Percentiles rank a stretch among this genome's conserved stretches.
phyloP scores from a whole-genome alignment of 1,284 basidiomycete genomes.

The Macrocybe sp. region DNA sequence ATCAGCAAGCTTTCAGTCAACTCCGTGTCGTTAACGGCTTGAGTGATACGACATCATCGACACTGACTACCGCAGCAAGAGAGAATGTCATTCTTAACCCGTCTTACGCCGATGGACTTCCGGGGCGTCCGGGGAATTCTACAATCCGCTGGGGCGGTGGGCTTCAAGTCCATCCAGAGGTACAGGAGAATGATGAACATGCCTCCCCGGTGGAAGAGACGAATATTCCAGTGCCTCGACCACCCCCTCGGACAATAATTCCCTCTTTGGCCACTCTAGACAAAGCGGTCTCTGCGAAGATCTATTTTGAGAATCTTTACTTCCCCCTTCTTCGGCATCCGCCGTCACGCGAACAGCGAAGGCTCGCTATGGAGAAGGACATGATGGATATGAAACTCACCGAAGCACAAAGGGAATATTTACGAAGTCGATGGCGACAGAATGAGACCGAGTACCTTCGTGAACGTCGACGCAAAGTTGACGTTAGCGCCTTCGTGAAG shows the following conservation, averaged over 20 bases:
- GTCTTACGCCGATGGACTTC: constrained; percentile 44
- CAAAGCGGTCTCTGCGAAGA: constrained; percentile 86
- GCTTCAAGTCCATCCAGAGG: constrained; percentile 57
- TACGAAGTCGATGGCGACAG: constrained; percentile 75
- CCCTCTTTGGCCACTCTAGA: constrained; percentile 90
- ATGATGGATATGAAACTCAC: constrained; percentile 72
- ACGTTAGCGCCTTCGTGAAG: constrained; percentile 81
- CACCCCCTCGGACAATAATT: constrained; percentile 52
- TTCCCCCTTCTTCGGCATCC: constrained; percentile 85
- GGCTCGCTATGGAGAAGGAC: constrained; percentile 83
- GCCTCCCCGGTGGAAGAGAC: constrained; percentile 22
- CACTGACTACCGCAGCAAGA: constrained; percentile 63
- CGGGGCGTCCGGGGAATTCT: constrained; percentile 55
- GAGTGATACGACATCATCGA: constrained; percentile 58
- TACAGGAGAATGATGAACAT: constrained; percentile 52
- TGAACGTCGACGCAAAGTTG: constrained; percentile 78
- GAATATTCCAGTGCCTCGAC: constrained; percentile 28
- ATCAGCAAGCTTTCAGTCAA: constrained; percentile 39
- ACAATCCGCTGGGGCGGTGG: constrained; percentile 55
- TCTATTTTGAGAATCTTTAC: constrained; percentile 97
- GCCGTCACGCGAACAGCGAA: constrained; percentile 80
- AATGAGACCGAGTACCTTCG: constrained; percentile 90
- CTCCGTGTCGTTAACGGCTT: constrained; percentile 85
- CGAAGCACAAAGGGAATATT: constrained; percentile 64
- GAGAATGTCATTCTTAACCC: constrained; percentile 54